Percentiles rank a stretch among this genome's conserved stretches.
These are phyloP conservation scores for Aureobasidium musti DNA, from an alignment of 2,329 filamentous ascomycete species.

Conservation along the genomic window DNA sequence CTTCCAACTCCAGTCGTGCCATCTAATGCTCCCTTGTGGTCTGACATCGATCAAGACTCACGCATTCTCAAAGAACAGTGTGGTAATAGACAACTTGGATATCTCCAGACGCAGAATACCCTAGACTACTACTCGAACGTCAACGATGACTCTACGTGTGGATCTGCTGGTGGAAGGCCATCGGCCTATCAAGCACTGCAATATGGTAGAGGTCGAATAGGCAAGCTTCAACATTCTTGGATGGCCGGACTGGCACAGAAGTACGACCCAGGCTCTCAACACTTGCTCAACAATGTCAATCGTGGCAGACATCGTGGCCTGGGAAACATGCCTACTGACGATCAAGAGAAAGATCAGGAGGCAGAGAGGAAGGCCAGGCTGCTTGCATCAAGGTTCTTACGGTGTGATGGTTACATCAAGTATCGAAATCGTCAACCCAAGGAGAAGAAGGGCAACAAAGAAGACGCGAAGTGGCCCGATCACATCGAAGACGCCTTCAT, in stretches of 20 bases:
- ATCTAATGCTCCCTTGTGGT: constrained; percentile 47
- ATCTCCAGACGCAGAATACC: constrained; percentile 28
- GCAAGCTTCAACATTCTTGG: constrained; percentile 4
- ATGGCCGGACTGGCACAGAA: constrained; percentile 15
- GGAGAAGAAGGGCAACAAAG: constrained; percentile 36
- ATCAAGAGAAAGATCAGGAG: constrained; percentile 30
- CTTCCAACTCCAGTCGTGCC: constrained; percentile 46
- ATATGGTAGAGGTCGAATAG: background rate
- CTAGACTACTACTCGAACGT: background rate
- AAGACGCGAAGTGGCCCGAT: constrained; percentile 51
- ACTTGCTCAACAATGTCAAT: constrained; percentile 11
- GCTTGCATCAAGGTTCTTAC: constrained; percentile 38
- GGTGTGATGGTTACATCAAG: constrained; percentile 49
- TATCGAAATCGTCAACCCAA: constrained; percentile 49
- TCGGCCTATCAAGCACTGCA: background rate
- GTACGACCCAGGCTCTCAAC: background rate
- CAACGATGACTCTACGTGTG: constrained; percentile 23
- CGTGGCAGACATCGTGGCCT: background rate
- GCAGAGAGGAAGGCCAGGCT: constrained; percentile 33
- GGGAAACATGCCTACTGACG: constrained; percentile 4
- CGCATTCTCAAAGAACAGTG: constrained; percentile 48
- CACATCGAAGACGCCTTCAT: constrained; percentile 53
- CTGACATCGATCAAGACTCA: constrained; percentile 31
- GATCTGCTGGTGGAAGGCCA: background rate
- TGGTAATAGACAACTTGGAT: constrained; percentile 45